A percentile compares a stretch with the other conserved stretches of the same genome.
phyloP scores from a whole-genome alignment of 1,284 basidiomycete species.

The Cutaneotrichosporon daszewskae region DNA sequence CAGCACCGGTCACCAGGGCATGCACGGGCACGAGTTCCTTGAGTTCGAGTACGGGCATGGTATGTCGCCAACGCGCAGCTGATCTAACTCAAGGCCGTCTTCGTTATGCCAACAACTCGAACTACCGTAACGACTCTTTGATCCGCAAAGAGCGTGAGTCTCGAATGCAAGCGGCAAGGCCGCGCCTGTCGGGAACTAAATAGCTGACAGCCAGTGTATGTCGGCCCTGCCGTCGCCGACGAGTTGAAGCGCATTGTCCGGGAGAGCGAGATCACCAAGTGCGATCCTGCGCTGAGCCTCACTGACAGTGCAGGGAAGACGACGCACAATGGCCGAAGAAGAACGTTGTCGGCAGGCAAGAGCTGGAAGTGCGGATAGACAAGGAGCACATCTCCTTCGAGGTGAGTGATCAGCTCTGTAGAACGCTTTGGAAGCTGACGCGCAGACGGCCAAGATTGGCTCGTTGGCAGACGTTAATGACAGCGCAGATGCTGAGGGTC shows the following conservation, averaged over 20 bases:
- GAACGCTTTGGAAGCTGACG: too few species aligned
- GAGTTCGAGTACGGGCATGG: slow-evolving; percentile 97
- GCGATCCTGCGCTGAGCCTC: slow-evolving; percentile 22
- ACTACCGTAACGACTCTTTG: slow-evolving; percentile 93
- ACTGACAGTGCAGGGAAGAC: slow-evolving; percentile 69
- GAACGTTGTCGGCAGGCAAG: slow-evolving; percentile 96
- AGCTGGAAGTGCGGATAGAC: slow-evolving; percentile 88
- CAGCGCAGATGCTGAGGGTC: slow-evolving; percentile 92
- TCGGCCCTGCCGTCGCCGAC: slow-evolving; percentile 82
- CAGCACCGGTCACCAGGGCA: slow-evolving; percentile 90
- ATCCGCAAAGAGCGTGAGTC: slow-evolving; percentile 95
- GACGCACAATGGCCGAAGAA: slow-evolving; percentile 98
- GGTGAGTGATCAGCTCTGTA: slow-evolving; percentile 67
- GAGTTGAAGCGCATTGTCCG: slow-evolving; percentile 94
- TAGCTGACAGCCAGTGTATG: slow-evolving; percentile 69
- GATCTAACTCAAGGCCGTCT: slow-evolving; percentile 57
- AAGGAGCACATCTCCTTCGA: slow-evolving; percentile 97
- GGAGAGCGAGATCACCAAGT: slow-evolving; percentile 93
- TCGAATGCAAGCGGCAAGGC: not conserved
- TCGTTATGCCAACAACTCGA: slow-evolving; percentile 98
- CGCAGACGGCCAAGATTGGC: slow-evolving; percentile 95
- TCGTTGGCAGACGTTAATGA: slow-evolving; percentile 94
- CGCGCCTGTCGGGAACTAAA: too few species aligned
- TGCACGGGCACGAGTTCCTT: slow-evolving; percentile 94
- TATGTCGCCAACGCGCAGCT: slow-evolving; percentile 11